These are phyloP conservation scores for Trypanosoma caninum DNA, from an alignment of 208 protist species.

Conservation along the genomic window DNA sequence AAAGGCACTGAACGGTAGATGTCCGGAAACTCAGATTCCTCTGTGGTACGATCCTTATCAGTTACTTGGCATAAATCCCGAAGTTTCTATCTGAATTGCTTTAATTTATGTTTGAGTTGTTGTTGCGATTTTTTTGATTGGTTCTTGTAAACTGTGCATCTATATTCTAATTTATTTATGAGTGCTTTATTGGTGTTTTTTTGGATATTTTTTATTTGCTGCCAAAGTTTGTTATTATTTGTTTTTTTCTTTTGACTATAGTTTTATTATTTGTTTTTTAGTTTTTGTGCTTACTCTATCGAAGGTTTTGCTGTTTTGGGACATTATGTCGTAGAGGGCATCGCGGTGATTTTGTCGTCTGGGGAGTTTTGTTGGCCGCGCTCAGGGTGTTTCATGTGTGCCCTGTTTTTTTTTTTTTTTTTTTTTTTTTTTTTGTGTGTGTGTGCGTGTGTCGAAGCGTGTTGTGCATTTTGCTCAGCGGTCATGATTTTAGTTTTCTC, in stretches of 20 bases:
- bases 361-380: no score
- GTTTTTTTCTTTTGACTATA: not conserved
- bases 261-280: not conserved
- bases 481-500: slow-evolving; percentile 22
- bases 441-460: not conserved
- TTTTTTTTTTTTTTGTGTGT: slow-evolving; percentile 9
- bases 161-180: not conserved
- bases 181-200: not conserved
- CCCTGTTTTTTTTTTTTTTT: not conserved
- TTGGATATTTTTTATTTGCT: not conserved
- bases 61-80: slow-evolving; percentile 45
- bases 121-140: slow-evolving; percentile 15
- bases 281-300: not conserved
- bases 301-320: no score
- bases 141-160: slow-evolving; percentile 9
- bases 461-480: not conserved
- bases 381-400: not conserved
- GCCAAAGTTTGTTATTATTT: not conserved
- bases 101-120: not conserved
- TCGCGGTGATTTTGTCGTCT: no score
- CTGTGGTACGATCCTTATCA: slow-evolving; percentile 79
- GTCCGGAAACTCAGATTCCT: slow-evolving; percentile 34
- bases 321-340: no score
- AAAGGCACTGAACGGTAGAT: slow-evolving; percentile 12
- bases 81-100: not conserved